Conservation (phyloP, 179 eudicot genomes). For the Drosera spatulata region DNA sequence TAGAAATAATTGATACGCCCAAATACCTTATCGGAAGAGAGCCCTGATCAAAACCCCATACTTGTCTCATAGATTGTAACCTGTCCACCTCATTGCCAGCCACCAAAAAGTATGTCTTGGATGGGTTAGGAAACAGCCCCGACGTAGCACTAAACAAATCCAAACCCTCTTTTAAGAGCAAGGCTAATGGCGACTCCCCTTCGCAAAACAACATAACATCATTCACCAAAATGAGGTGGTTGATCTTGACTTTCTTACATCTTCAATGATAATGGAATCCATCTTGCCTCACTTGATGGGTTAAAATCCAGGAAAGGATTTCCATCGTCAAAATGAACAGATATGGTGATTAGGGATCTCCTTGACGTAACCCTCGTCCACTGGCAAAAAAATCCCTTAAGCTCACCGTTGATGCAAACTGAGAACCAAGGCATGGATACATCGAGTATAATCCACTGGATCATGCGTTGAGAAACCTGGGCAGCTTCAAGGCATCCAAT, state of each 20-base stretch:
- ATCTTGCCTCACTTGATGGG: neutral
- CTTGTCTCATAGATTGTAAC: neutral
- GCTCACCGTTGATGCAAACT: no score
- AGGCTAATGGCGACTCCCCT: neutral
- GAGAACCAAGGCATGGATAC: no score
- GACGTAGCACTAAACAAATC: neutral
- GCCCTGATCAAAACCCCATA: neutral
- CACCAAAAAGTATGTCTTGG: neutral
- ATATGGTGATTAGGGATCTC: no score
- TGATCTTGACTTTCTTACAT: neutral
- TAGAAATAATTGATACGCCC: no score
- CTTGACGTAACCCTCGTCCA: no score
- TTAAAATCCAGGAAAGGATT: neutral
- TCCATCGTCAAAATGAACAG: neutral
- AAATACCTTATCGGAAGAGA: neutral
- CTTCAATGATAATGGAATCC: neutral
- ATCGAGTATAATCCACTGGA: no score
- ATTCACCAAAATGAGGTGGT: neutral
- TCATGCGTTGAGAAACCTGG: no score
- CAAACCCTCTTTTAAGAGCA: neutral
- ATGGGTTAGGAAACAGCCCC: neutral
- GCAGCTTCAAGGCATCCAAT: no score
- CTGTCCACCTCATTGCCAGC: neutral
- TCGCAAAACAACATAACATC: neutral
- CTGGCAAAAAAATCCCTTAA: no score